Conservation (phyloP, 306 rosid species). For the Cicer pinnatifidum region DNA sequence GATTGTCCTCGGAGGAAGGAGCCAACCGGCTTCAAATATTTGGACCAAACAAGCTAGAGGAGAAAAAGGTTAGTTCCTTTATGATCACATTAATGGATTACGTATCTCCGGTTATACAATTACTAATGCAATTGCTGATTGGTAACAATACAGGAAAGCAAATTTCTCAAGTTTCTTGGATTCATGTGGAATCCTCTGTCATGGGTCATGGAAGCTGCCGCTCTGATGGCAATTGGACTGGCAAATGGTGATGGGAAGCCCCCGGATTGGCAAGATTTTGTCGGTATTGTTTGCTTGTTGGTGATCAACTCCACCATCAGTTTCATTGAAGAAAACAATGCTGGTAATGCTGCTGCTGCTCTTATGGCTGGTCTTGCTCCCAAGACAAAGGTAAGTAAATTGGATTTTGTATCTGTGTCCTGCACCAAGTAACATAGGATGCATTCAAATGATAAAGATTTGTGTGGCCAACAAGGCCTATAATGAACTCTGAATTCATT, state of each 20-base stretch:
- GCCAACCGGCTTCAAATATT: slow-evolving; percentile 81
- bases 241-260: slow-evolving; percentile 89
- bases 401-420: not conserved
- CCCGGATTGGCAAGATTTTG: slow-evolving; percentile 98
- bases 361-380: slow-evolving; percentile 99
- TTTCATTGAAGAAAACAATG: slow-evolving; percentile 97
- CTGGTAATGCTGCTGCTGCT: slow-evolving; percentile 99
- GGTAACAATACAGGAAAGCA: slow-evolving; percentile 76
- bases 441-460: not conserved
- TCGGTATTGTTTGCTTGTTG: slow-evolving; percentile 80
- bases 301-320: slow-evolving; percentile 96
- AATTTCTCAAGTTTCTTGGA: slow-evolving; percentile 90
- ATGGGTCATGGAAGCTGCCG: slow-evolving; percentile 99
- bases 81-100: not conserved
- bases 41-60: slow-evolving; percentile 98
- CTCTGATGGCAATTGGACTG: slow-evolving; percentile 91
- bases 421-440: not conserved
- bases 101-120: not conserved
- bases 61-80: slow-evolving; percentile 69
- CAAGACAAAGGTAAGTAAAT: slow-evolving; percentile 74
- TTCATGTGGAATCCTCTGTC: slow-evolving; percentile 99
- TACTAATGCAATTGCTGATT: slow-evolving; percentile 42
- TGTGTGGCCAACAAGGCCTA: not conserved
- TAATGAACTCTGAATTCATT: slow-evolving; percentile 9
- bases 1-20: slow-evolving; percentile 76